phyloP scores from a whole-genome alignment of 768 basidiomycete species.

The Tephrocybe sp. region DNA sequence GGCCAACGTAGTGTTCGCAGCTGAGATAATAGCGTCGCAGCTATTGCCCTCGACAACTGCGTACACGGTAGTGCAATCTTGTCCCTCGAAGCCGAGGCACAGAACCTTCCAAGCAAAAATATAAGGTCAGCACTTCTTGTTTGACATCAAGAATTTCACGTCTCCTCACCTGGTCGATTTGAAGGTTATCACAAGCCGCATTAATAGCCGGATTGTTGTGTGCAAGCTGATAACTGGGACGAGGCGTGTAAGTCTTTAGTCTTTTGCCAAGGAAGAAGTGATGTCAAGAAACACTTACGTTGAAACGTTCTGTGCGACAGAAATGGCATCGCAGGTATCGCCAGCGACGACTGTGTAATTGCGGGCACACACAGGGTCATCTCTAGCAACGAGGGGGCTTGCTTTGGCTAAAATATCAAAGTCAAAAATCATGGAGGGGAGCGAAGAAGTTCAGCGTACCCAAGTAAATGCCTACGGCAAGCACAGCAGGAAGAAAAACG shows the following conservation, averaged over 20 bases:
- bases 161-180: conserved; percentile 41
- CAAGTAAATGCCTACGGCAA: conserved; percentile 11
- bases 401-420: conserved; percentile 4
- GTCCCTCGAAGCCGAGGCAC: conserved; percentile 55
- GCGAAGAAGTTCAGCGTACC: conserved; percentile 2
- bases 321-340: conserved; percentile 59
- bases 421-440: background rate
- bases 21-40: conserved; percentile 42
- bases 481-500: conserved; percentile 4
- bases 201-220: conserved; percentile 50
- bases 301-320: conserved; percentile 41
- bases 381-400: conserved; percentile 6
- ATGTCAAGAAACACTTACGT: conserved; percentile 32
- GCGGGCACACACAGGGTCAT: conserved; percentile 38
- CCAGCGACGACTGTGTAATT: conserved; percentile 47
- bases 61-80: conserved; percentile 56
- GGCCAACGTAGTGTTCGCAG: conserved; percentile 39
- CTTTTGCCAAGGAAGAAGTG: too few species aligned
- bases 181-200: conserved; percentile 54
- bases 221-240: conserved; percentile 53
- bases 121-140: background rate
- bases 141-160: background rate
- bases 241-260: background rate
- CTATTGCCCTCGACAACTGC: conserved; percentile 47
- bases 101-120: conserved; percentile 27